phyloP scores from a whole-genome alignment of 2,329 filamentous ascomycete species.

The Trichoderma sp. region DNA sequence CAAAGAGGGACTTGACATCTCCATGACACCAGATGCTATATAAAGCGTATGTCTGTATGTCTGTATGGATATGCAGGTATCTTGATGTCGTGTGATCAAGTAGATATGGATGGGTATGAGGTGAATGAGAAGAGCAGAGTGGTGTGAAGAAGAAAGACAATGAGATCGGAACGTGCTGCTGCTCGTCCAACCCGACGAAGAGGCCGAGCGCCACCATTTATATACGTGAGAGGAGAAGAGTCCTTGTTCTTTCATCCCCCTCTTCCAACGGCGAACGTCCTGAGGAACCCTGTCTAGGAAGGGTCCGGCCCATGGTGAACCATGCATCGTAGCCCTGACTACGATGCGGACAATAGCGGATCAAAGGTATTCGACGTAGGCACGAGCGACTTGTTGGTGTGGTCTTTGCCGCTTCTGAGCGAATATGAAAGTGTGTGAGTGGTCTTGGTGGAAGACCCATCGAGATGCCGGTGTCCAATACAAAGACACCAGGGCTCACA shows the following conservation, averaged over 20 bases:
- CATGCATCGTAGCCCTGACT: constrained; percentile 18
- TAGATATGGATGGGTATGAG: neutral
- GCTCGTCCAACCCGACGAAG: constrained; percentile 12
- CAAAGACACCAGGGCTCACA: constrained; percentile 12
- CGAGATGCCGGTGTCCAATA: constrained; percentile 7
- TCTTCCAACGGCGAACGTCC: neutral
- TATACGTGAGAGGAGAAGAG: neutral
- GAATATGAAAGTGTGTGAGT: constrained; percentile 8
- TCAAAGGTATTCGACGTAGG: neutral
- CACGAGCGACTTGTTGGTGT: neutral
- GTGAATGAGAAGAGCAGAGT: neutral
- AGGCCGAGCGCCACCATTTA: constrained; percentile 11
- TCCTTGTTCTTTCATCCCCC: neutral
- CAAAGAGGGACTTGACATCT: constrained; percentile 21
- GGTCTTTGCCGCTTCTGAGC: neutral
- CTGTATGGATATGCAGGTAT: neutral
- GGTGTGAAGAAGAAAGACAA: neutral
- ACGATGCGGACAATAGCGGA: neutral
- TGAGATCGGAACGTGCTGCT: neutral
- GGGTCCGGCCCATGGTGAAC: neutral
- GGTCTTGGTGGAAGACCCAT: constrained; percentile 11
- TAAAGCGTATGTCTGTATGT: neutral
- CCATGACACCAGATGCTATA: constrained; percentile 20
- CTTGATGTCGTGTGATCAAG: neutral
- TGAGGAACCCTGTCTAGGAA: neutral